Conservation (phyloP, 306 rosid species). For the Castanea mollissima region DNA sequence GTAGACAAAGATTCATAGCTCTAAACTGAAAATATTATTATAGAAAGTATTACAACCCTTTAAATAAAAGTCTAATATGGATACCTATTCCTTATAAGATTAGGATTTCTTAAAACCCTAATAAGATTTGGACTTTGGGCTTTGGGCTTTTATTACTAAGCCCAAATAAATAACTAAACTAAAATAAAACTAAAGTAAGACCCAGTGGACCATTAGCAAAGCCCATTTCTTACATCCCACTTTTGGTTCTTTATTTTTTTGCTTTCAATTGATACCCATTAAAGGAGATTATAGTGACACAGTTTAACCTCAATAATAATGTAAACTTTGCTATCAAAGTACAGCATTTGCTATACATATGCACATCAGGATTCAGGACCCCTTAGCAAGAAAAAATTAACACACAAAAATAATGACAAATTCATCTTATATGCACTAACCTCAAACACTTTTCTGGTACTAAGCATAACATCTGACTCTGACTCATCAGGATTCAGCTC, state of each 20-base stretch:
- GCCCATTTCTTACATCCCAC: not conserved
- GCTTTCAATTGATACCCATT: not conserved
- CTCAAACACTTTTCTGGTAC: not conserved
- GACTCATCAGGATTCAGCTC: conserved; percentile 90
- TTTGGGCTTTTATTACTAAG: too few relatives aligned
- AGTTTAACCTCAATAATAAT: not conserved
- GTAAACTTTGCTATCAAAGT: not conserved
- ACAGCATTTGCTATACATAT: not conserved
- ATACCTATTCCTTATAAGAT: too few relatives aligned
- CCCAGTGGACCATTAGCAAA: too few relatives aligned
- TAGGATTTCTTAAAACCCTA: too few relatives aligned
- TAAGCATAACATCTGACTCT: conserved; percentile 20
- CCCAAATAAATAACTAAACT: too few relatives aligned
- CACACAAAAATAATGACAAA: not conserved
- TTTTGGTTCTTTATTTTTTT: not conserved
- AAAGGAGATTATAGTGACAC: not conserved
- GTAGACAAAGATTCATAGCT: too few relatives aligned
- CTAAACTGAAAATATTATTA: too few relatives aligned
- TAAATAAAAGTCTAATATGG: too few relatives aligned
- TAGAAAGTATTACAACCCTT: too few relatives aligned
- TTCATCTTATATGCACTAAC: not conserved
- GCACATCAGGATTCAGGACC: conserved; percentile 11
- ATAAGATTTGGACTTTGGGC: too few relatives aligned
- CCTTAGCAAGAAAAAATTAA: not conserved
- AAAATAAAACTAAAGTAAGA: too few relatives aligned